Evolutionary conservation across 2,329 filamentous ascomycete species (phyloP).

Genomic region (Sodiomyces alkalinus): DNA sequence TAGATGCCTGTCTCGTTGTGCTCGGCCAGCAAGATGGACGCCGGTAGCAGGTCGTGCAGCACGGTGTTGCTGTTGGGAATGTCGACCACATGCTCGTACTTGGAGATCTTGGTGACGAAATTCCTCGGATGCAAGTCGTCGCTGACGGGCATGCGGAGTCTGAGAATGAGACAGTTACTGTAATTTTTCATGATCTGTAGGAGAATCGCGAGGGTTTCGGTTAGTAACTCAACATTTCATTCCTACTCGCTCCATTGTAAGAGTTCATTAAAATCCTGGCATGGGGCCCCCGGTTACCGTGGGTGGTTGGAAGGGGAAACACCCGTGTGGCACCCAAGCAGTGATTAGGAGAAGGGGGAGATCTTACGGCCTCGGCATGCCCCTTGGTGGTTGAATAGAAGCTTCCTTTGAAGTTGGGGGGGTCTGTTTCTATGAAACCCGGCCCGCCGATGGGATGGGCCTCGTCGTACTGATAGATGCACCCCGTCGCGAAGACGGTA

Average conservation of each 20-base stretch:
- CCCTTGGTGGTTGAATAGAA: slow-evolving; percentile 56
- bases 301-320: too few relatives aligned
- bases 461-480: slow-evolving; percentile 51
- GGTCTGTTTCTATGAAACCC: slow-evolving; percentile 46
- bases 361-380: slow-evolving; percentile 44
- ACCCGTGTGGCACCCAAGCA: too few relatives aligned
- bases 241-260: too few relatives aligned
- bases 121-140: slow-evolving; percentile 51
- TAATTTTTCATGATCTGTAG: slow-evolving; percentile 44
- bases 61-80: slow-evolving; percentile 56
- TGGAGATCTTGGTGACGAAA: slow-evolving; percentile 54
- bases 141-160: slow-evolving; percentile 54
- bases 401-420: slow-evolving; percentile 49
- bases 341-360: too few relatives aligned
- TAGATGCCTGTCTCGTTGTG: slow-evolving; percentile 47
- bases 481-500: slow-evolving; percentile 53
- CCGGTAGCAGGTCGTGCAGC: slow-evolving; percentile 47
- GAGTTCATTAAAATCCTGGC: too few relatives aligned
- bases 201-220: slow-evolving; percentile 1
- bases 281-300: too few relatives aligned
- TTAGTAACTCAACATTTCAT: slow-evolving; percentile 3
- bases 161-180: slow-evolving; percentile 45
- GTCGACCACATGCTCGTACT: slow-evolving; percentile 50
- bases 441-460: slow-evolving; percentile 42
- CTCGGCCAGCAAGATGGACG: slow-evolving; percentile 43